Evolutionary conservation across 495 filamentous ascomycete species (phyloP), one percentile per base, ranked within the genome.

Genomic region (Penicillium crystallinum): DNA sequence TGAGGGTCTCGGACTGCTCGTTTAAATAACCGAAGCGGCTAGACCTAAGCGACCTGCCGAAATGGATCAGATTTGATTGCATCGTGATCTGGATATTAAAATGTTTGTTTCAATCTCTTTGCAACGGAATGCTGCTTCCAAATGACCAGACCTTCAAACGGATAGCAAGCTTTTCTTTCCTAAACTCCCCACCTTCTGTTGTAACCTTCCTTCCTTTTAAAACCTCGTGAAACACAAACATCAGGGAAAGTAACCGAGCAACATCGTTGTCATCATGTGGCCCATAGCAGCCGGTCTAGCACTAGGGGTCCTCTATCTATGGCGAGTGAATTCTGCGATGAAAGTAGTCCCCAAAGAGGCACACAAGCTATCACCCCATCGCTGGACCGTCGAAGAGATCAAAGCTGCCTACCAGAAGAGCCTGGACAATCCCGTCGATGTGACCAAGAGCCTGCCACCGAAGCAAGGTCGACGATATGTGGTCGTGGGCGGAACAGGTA

Each of bases 401-500:
- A 61, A 65, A 42, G 64, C 68, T 0, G 73, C 75, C 4, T 82
- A 79, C 54, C 57, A 78, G 45, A 71, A 75, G 38, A 55, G 71
- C 31, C 57, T 72, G 35, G 60, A 72, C 25, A 64, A 59, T 0
- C 78, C 79, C 0, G 63, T 80, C 35, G 72, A 81, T 53, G 75
- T 77, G 56, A 52, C 35, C 30, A 73, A 75, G 43, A 68, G 68
- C 23, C 60, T 83, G 6, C 81, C 80, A 7, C 78, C 78, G 2
- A 77, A 70, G 45, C 73, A 78, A 56, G 64, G 72, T 11, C 70
- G 81, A 10, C 75, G 78, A 12, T 84, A 84, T 65, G 60, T 84
- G 38, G 63, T 83, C 21, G 76, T 82, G 19, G 81, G 81, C 44
- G 81, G 81, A 36, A 72, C 76, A 8, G 79, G 80, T 82, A 43